Conservation (phyloP, 2,329 filamentous ascomycete genomes). For the Dothidotthia symphoricarpi region DNA sequence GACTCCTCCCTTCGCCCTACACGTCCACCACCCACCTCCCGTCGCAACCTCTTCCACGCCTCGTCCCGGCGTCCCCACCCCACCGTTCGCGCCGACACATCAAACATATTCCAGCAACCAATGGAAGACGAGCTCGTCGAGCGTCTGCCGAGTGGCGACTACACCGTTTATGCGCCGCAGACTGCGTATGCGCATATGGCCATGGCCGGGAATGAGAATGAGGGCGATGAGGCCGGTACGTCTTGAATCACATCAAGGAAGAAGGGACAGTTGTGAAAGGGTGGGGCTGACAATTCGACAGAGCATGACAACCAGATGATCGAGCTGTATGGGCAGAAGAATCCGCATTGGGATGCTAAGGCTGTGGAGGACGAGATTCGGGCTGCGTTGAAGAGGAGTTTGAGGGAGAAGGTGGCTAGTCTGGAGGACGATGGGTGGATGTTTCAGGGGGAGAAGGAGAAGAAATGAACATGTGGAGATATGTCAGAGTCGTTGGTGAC, state of each 20-base stretch:
- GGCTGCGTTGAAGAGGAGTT: constrained; percentile 58
- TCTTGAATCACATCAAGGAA: neutral
- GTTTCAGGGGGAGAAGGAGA: constrained; percentile 65
- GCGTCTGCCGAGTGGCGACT: constrained; percentile 50
- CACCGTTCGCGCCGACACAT: constrained; percentile 21
- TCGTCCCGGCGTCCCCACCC: constrained; percentile 26
- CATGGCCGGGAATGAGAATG: constrained; percentile 13
- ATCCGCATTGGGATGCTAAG: constrained; percentile 29
- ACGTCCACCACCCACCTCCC: constrained; percentile 26
- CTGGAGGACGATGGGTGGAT: constrained; percentile 88
- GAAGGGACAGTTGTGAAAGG: too few relatives aligned
- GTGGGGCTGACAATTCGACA: constrained; percentile 7
- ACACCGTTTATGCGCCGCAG: constrained; percentile 40
- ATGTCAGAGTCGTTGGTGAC: too few relatives aligned
- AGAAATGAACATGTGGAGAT: too few relatives aligned
- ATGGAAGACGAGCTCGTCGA: constrained; percentile 50
- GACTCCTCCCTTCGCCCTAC: constrained; percentile 23
- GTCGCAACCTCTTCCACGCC: constrained; percentile 32
- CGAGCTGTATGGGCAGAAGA: constrained; percentile 32
- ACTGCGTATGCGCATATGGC: constrained; percentile 26
- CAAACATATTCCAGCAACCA: constrained; percentile 19
- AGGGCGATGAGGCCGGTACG: constrained; percentile 34
- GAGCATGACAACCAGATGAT: constrained; percentile 38
- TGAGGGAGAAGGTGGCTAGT: constrained; percentile 69
- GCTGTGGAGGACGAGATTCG: constrained; percentile 45